Conservation (phyloP, 2,329 filamentous ascomycete species). For the Fusarium duplospermum region DNA sequence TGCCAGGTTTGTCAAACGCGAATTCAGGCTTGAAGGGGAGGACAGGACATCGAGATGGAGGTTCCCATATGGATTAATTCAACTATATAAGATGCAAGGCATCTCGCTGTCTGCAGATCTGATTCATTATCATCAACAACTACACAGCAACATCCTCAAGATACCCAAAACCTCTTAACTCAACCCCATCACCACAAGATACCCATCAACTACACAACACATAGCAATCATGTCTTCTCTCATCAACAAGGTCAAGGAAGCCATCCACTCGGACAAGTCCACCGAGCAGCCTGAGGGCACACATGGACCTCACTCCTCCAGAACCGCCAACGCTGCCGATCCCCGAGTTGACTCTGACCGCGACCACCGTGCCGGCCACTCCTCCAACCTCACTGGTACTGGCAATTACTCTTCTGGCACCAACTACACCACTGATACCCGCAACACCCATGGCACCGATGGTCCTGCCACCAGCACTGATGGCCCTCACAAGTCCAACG, state of each 20-base stretch:
- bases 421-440: slow-evolving; percentile 4
- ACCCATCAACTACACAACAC: slow-evolving; percentile 11
- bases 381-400: slow-evolving; percentile 5
- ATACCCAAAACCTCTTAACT: slow-evolving; percentile 29
- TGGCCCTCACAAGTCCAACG: slow-evolving; percentile 60
- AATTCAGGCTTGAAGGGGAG: slow-evolving; percentile 5
- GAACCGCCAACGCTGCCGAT: slow-evolving; percentile 58
- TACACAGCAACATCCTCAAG: slow-evolving; percentile 22
- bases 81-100: slow-evolving; percentile 40
- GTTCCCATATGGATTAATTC: background rate
- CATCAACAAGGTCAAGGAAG: slow-evolving; percentile 71
- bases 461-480: slow-evolving; percentile 44
- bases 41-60: slow-evolving; percentile 32
- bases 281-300: slow-evolving; percentile 38
- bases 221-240: slow-evolving; percentile 64
- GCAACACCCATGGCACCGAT: slow-evolving; percentile 12
- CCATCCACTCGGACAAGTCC: slow-evolving; percentile 58
- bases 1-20: slow-evolving; percentile 7
- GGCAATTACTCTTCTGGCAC: background rate
- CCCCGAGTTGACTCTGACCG: slow-evolving; percentile 64
- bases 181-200: slow-evolving; percentile 17
- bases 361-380: slow-evolving; percentile 49
- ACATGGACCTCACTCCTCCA: slow-evolving; percentile 33
- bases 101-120: background rate
- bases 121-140: slow-evolving; percentile 29